Evolutionary conservation across 805 yeast genomes (phyloP).

Genomic region (Barnettozyma wickerhamii): DNA sequence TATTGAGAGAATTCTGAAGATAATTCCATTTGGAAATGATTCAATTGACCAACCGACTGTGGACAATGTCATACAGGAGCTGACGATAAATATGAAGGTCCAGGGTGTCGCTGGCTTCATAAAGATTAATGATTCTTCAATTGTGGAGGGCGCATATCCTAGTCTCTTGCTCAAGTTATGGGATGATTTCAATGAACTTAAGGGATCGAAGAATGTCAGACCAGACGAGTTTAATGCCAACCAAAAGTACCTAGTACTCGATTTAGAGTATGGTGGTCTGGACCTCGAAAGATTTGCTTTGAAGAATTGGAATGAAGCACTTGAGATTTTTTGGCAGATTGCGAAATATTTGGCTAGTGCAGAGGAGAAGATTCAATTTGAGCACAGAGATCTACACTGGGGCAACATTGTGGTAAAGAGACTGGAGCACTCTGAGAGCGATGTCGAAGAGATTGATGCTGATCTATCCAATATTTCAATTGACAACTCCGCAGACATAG

Average conservation of each 20-base stretch:
- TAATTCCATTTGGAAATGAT: slow-evolving; percentile 49
- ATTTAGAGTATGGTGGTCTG: slow-evolving; percentile 37
- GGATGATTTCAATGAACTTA: slow-evolving; percentile 34
- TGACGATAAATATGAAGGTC: slow-evolving; percentile 38
- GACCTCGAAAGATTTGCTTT: slow-evolving; percentile 42
- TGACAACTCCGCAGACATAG: slow-evolving; percentile 8
- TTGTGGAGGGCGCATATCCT: slow-evolving; percentile 46
- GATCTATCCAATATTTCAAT: slow-evolving; percentile 17
- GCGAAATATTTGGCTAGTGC: slow-evolving; percentile 45
- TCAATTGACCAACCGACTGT: slow-evolving; percentile 37
- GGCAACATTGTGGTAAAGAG: slow-evolving; percentile 52
- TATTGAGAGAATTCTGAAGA: slow-evolving; percentile 38
- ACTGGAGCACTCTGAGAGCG: slow-evolving; percentile 13
- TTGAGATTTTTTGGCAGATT: slow-evolving; percentile 49
- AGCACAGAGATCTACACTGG: slow-evolving; percentile 69
- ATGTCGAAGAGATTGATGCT: slow-evolving; percentile 19
- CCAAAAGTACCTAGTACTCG: slow-evolving; percentile 31
- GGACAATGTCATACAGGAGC: slow-evolving; percentile 42
- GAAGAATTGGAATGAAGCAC: slow-evolving; percentile 34
- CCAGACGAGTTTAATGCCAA: slow-evolving; percentile 33
- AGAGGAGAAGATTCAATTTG: slow-evolving; percentile 51
- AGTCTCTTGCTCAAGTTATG: slow-evolving; percentile 36
- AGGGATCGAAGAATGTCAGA: slow-evolving; percentile 31
- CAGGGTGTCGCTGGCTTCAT: slow-evolving; percentile 41
- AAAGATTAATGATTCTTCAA: slow-evolving; percentile 36